A percentile compares a stretch with the other conserved stretches of the same genome.
phyloP scores from a whole-genome alignment of 163 green algal genomes.

The Scenedesmus sp. region DNA sequence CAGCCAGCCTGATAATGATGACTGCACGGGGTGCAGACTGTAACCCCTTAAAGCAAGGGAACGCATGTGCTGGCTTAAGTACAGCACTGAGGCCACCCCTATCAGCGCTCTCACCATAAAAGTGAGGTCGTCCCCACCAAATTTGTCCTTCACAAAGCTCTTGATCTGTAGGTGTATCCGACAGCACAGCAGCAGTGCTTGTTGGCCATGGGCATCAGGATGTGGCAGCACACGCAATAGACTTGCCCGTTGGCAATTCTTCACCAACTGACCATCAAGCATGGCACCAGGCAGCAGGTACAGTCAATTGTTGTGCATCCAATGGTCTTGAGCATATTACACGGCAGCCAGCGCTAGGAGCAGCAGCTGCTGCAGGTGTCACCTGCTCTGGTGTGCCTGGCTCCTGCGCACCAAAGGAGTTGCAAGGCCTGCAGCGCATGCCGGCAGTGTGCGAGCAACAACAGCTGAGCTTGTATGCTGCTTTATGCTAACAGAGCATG shows the following conservation, averaged over 20 bases:
- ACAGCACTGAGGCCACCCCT: not conserved
- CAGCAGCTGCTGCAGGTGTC: not conserved
- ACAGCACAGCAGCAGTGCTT: not conserved
- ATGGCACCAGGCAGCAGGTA: not conserved
- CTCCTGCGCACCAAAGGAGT: conserved; percentile 70
- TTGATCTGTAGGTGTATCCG: conserved; percentile 27
- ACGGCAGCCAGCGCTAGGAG: not conserved
- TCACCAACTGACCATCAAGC: not conserved
- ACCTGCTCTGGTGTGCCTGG: conserved; percentile 47
- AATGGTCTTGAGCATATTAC: not conserved
- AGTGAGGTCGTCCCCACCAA: conserved; percentile 45
- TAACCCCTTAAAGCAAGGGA: too few relatives aligned
- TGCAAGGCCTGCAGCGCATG: conserved; percentile 69
- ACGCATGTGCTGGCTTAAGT: not conserved
- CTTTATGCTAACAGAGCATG: not conserved
- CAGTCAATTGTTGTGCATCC: not conserved
- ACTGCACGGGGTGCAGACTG: too few relatives aligned
- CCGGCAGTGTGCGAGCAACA: conserved; percentile 43
- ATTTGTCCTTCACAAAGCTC: conserved; percentile 67
- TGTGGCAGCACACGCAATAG: not conserved
- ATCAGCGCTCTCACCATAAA: conserved; percentile 52
- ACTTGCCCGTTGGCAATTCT: too few relatives aligned
- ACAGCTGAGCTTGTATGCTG: not conserved
- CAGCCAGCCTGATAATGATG: too few relatives aligned
- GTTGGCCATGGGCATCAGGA: not conserved